Evolutionary conservation across 306 rosid genomes (phyloP), one percentile per base, ranked within the genome.

Genomic region (Dryas alaskensis): DNA sequence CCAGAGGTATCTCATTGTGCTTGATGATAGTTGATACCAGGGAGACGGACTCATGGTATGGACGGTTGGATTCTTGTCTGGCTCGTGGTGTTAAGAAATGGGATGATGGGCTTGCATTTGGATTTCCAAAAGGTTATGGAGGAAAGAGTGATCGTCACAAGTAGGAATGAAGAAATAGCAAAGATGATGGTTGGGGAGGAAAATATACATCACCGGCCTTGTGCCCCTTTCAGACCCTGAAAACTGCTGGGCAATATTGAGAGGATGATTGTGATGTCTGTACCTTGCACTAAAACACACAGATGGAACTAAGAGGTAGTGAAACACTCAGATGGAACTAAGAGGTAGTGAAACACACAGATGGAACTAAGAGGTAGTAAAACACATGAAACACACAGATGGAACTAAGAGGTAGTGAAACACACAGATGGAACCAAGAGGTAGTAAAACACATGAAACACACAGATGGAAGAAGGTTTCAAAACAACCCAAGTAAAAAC

Each of bases 21-120:
- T 78, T 27, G 81, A 78, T 8, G 76, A 63, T 70, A 76, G 81
- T 70, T 8, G 76, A 63, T 70, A 76, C 81, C 39, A 52, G 76
- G 25, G 81, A 63, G 3, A 71, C 6, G 1, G 63, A 39, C 8
- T 3, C 63, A 42, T 70, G 72, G 76, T 64, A 64, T 31, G 17
- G 40, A 45, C 6, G 63, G 13, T 11, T 78, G 76, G 51, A 45
- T 54, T 17, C 67, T 31, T 40, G 22, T 5, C 2, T 44, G 11
- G 27, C 50, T 27, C 2, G 31, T 2, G 9, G 7, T 43, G 72
- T 65, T 50, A 48, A 19, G 31, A 14, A 57, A 14, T 71, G 73
- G 73, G 72, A 49, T 7, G n/a, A 46, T 25, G 8, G 53, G 22
- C 61, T 78, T 1, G 78, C 22, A 3, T 8, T 19, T 16, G 78